Evolutionary conservation across 1,284 basidiomycete species (phyloP).

Genomic region (Hemileia vastatrix): DNA sequence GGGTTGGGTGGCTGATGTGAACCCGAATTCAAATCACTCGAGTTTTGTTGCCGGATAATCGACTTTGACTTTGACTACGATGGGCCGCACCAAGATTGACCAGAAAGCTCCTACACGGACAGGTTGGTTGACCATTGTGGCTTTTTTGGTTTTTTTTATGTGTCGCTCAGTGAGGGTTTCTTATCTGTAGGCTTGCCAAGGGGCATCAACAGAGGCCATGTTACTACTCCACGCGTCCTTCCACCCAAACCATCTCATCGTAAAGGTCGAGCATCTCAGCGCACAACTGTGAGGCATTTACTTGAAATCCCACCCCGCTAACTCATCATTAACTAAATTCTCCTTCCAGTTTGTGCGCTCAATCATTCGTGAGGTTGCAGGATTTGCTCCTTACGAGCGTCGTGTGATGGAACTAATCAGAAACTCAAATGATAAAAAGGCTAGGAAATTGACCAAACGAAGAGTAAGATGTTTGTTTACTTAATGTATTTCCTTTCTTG

Average conservation of each 20-base stretch:
- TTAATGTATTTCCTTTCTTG: background rate
- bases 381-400: conserved; percentile 97
- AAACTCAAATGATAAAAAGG: conserved; percentile 78
- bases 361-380: conserved; percentile 81
- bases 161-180: no score
- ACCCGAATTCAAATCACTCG: no score
- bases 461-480: conserved; percentile 56
- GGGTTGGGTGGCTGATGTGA: no score
- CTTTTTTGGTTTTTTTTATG: no score
- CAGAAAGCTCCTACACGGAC: no score
- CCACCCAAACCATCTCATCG: conserved; percentile 72
- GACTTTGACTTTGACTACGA: no score
- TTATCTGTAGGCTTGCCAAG: conserved; percentile 63
- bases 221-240: conserved; percentile 77
- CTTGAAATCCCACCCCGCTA: conserved; percentile 26
- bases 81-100: no score
- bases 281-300: conserved; percentile 32
- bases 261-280: conserved; percentile 72
- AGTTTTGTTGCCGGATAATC: no score
- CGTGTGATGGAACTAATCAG: conserved; percentile 97
- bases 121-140: no score
- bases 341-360: conserved; percentile 77
- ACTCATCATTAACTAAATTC: conserved; percentile 16
- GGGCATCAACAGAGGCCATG: conserved; percentile 87
- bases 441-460: conserved; percentile 95